Conservation (phyloP, 768 basidiomycete species). For the Mycena venus region DNA sequence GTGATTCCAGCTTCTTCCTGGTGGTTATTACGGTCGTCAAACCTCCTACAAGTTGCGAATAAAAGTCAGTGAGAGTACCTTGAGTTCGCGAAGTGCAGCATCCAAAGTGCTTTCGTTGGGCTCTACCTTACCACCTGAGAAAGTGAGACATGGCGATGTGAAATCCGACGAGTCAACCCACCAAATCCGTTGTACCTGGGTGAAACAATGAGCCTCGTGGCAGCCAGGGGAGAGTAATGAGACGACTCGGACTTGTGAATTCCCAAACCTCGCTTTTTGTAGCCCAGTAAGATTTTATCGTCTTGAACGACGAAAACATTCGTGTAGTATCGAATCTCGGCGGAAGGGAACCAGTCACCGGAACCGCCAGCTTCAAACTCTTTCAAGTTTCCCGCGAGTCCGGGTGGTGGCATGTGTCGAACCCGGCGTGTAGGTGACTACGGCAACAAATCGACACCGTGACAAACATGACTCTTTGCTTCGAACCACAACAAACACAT, state of each 20-base stretch:
- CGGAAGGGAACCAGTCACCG: slow-evolving; percentile 31
- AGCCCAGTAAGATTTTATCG: slow-evolving; percentile 76
- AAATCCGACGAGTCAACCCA: slow-evolving; percentile 33
- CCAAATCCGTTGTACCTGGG: slow-evolving; percentile 90
- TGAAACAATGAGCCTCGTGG: not conserved
- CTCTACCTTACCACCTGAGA: slow-evolving; percentile 82
- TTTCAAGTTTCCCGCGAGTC: not conserved
- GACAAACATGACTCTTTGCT: too few relatives aligned
- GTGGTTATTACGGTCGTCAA: not conserved
- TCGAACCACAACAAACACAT: too few relatives aligned
- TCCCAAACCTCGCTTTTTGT: slow-evolving; percentile 87
- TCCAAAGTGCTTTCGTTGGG: slow-evolving; percentile 73
- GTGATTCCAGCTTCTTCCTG: slow-evolving; percentile 89
- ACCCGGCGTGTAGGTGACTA: too few relatives aligned
- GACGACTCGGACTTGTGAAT: slow-evolving; percentile 65
- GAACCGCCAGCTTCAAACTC: slow-evolving; percentile 11
- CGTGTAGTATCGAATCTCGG: slow-evolving; percentile 62
- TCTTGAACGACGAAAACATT: slow-evolving; percentile 77
- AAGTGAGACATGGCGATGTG: not conserved
- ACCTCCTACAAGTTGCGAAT: not conserved
- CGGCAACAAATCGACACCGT: too few relatives aligned
- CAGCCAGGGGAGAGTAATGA: not conserved
- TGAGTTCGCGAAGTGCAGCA: slow-evolving; percentile 83
- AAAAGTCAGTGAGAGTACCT: slow-evolving; percentile 56
- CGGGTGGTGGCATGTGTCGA: slow-evolving; percentile 29